These are phyloP conservation scores for Solanum rostratum DNA, from an alignment of 257 asterid species.

Conservation along the genomic window DNA sequence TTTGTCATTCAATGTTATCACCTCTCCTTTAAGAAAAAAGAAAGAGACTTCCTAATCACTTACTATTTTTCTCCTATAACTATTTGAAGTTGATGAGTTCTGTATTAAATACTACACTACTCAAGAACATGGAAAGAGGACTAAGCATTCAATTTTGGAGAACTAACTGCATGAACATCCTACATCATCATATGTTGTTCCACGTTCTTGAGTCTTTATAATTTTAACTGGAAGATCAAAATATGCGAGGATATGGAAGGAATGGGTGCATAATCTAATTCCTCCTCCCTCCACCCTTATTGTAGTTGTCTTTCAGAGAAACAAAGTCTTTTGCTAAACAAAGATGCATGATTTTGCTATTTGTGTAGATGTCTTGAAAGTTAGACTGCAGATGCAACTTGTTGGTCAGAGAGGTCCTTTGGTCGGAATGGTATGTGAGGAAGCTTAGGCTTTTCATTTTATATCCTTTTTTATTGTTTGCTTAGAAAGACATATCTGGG, in stretches of 20 bases:
- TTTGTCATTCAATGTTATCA: not conserved
- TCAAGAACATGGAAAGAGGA: not conserved
- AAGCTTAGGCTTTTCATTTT: not conserved
- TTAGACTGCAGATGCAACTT: conserved; percentile 97
- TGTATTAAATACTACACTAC: not conserved
- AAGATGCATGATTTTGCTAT: conserved; percentile 14
- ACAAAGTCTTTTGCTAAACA: not conserved
- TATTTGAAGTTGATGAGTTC: not conserved
- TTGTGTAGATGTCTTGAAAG: conserved; percentile 83
- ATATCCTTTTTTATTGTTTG: not conserved
- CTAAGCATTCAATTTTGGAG: not conserved
- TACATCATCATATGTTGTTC: not conserved
- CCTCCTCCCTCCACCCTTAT: not conserved
- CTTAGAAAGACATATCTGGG: not conserved
- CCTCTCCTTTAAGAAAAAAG: not conserved
- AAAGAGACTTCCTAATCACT: not conserved
- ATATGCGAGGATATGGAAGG: not conserved
- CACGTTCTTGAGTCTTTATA: not conserved
- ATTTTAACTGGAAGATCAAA: not conserved
- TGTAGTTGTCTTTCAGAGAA: not conserved
- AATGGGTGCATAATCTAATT: not conserved
- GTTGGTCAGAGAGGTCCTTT: conserved; percentile 92
- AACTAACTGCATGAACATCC: not conserved
- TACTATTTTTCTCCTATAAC: not conserved
- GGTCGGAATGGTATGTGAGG: conserved; percentile 67